Percentiles rank a stretch among this genome's conserved stretches.
phyloP scores from a whole-genome alignment of 148 eudicot genomes.

The Camellia granthamiana region DNA sequence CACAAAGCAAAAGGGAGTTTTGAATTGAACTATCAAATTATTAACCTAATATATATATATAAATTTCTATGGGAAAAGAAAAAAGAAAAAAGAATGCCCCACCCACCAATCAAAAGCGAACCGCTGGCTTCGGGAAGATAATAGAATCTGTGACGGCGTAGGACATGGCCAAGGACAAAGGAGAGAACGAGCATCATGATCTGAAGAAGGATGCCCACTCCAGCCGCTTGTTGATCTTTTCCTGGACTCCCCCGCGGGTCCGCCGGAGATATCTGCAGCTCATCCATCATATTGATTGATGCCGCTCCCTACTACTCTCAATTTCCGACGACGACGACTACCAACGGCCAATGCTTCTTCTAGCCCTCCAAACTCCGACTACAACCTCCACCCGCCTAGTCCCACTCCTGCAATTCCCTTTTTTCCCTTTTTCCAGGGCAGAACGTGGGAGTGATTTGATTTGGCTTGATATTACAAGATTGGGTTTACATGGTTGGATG shows the following conservation, averaged over 20 bases:
- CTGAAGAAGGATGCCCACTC: slow-evolving; percentile 84
- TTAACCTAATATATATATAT: not conserved
- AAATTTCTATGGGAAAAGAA: not conserved
- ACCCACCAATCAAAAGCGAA: slow-evolving; percentile 84
- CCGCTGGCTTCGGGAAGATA: slow-evolving; percentile 99
- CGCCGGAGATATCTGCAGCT: slow-evolving; percentile 60
- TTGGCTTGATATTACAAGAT: too few relatives aligned
- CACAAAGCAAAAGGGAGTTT: not conserved
- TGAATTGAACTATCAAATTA: not conserved
- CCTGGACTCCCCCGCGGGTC: slow-evolving; percentile 57
- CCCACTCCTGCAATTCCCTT: too few relatives aligned
- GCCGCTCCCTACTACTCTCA: not conserved
- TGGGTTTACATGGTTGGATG: too few relatives aligned
- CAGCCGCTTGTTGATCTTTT: slow-evolving; percentile 93
- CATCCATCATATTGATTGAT: slow-evolving; percentile 30
- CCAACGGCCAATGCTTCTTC: too few relatives aligned
- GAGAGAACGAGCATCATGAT: slow-evolving; percentile 89
- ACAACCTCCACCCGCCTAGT: too few relatives aligned
- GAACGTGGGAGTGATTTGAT: too few relatives aligned
- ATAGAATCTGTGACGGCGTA: slow-evolving; percentile 91
- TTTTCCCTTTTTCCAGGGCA: too few relatives aligned
- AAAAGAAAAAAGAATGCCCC: not conserved
- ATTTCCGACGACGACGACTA: not conserved
- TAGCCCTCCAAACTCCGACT: not conserved
- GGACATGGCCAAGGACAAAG: slow-evolving; percentile 87